phyloP scores from a whole-genome alignment of 2,329 filamentous ascomycete species.

The Cryphonectria nitschkei region DNA sequence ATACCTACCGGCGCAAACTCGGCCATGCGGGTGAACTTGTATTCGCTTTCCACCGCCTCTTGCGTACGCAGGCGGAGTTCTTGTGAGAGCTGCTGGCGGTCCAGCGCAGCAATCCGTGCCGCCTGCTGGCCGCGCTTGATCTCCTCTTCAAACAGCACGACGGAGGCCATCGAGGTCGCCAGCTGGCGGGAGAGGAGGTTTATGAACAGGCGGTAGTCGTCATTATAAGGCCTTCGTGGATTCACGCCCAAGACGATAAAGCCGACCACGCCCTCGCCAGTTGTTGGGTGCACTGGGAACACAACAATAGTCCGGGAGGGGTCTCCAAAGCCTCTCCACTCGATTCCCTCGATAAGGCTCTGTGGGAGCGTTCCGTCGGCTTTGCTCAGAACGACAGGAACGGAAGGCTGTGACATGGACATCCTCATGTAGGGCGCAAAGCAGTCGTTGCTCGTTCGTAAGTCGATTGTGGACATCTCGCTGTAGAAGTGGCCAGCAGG shows the following conservation, averaged over 20 bases:
- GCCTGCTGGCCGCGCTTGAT: conserved; percentile 75
- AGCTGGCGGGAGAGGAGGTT: conserved; percentile 75
- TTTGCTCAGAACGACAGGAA: conserved; percentile 69
- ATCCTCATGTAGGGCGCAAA: conserved; percentile 78
- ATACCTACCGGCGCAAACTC: conserved; percentile 84
- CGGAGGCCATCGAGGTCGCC: conserved; percentile 78
- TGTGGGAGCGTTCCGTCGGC: conserved; percentile 67
- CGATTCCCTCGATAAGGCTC: conserved; percentile 66
- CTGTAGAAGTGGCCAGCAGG: conserved; percentile 61
- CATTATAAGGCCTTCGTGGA: conserved; percentile 76
- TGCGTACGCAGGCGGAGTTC: conserved; percentile 69
- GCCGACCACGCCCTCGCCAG: conserved; percentile 71
- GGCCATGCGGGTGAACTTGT: conserved; percentile 81
- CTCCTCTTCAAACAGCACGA: conserved; percentile 82
- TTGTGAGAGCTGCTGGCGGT: conserved; percentile 76
- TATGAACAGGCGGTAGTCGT: conserved; percentile 79
- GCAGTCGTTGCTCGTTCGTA: conserved; percentile 70
- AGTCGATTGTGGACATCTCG: conserved; percentile 65
- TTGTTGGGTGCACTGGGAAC: conserved; percentile 79
- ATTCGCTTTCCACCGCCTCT: conserved; percentile 69
- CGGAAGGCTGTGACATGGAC: conserved; percentile 67
- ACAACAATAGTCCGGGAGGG: conserved; percentile 72
- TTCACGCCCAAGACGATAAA: conserved; percentile 82
- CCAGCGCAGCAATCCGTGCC: conserved; percentile 73
- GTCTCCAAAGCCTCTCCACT: conserved; percentile 73